A percentile compares a stretch with the other conserved stretches of the same genome.
phyloP scores from a whole-genome alignment of 441 rosid genomes.

The Arabidopsis lyrata region DNA sequence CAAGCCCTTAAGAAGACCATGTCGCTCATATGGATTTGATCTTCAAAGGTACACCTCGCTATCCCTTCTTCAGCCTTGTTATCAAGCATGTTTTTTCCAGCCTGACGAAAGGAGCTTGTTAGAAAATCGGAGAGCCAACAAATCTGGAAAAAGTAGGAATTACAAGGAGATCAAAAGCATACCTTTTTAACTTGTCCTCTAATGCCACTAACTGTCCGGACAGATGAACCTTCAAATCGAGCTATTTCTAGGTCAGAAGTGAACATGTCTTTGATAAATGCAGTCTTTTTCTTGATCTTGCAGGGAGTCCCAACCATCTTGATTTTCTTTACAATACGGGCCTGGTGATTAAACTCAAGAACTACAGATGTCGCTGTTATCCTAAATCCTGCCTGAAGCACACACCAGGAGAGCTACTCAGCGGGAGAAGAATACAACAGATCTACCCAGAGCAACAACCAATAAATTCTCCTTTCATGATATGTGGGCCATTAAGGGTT shows the following conservation, averaged over 20 bases:
- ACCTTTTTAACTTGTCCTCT: constrained; percentile 96
- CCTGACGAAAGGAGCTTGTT: constrained; percentile 52
- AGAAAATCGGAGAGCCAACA: constrained; percentile 19
- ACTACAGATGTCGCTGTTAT: constrained; percentile 83
- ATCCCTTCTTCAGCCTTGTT: constrained; percentile 81
- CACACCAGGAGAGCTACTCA: constrained; percentile 40
- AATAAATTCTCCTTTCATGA: constrained; percentile 1
- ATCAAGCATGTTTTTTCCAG: constrained; percentile 80
- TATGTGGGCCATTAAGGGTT: not conserved
- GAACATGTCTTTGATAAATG: constrained; percentile 86
- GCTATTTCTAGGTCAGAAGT: constrained; percentile 95
- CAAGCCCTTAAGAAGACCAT: constrained; percentile 85
- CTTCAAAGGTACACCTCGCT: constrained; percentile 98
- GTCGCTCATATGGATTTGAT: constrained; percentile 86
- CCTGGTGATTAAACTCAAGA: constrained; percentile 84
- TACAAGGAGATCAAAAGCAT: constrained; percentile 27
- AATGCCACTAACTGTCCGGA: constrained; percentile 92
- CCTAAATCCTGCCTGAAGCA: constrained; percentile 73
- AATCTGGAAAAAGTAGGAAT: not conserved
- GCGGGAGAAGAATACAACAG: constrained; percentile 28
- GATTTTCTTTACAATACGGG: constrained; percentile 76
- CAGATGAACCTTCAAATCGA: constrained; percentile 84
- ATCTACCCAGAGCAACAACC: constrained; percentile 16
- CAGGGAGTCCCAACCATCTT: constrained; percentile 91
- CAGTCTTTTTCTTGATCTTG: constrained; percentile 93